phyloP scores from a whole-genome alignment of 768 basidiomycete species.

The Psilocybe cyanescens region DNA sequence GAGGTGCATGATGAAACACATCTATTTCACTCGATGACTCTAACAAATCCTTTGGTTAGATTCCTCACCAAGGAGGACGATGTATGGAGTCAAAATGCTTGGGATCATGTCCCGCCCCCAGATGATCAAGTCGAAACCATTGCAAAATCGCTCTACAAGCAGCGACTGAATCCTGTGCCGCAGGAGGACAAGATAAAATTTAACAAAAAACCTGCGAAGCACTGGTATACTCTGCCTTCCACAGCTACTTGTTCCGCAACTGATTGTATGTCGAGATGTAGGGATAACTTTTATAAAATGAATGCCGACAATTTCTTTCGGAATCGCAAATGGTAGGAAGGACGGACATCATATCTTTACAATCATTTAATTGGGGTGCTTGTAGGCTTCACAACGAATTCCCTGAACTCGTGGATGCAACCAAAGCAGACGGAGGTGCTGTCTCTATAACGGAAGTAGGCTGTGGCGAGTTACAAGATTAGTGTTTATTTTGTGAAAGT shows the following conservation, averaged over 20 bases:
- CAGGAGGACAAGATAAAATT: conserved; percentile 71
- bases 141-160: conserved; percentile 66
- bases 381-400: conserved; percentile 92
- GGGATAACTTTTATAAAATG: conserved; percentile 93
- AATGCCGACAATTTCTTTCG: conserved; percentile 92
- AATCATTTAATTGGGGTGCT: not conserved
- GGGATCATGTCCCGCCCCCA: conserved; percentile 89
- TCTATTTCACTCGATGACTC: not conserved
- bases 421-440: conserved; percentile 78
- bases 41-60: conserved; percentile 36
- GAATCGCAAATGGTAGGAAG: conserved; percentile 81
- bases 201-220: conserved; percentile 71
- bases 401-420: conserved; percentile 78
- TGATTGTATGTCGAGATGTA: conserved; percentile 32
- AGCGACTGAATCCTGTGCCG: conserved; percentile 74
- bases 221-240: conserved; percentile 54
- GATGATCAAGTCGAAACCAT: conserved; percentile 81
- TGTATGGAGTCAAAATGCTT: conserved; percentile 88
- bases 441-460: conserved; percentile 85
- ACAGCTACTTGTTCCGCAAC: too few species aligned
- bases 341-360: not conserved
- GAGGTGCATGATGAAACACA: conserved; percentile 41
- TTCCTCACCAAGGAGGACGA: conserved; percentile 72
- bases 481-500: not conserved
- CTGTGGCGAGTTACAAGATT: conserved; percentile 60